Base-by-base conservation (phyloP, 2,329 filamentous ascomycete species). In the Trichocomaceae sp. region DNA sequence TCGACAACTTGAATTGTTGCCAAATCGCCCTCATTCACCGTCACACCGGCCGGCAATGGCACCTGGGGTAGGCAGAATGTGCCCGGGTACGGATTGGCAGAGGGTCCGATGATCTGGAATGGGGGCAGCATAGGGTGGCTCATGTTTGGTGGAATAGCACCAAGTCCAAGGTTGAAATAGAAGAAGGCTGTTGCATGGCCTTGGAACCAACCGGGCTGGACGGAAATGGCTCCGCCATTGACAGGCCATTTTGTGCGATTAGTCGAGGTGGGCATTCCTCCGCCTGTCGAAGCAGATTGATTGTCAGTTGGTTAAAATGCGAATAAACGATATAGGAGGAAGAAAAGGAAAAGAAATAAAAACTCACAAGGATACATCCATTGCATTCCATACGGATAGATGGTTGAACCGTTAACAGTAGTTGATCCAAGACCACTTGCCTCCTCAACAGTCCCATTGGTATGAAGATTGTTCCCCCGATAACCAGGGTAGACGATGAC, bases 121-220 rank as follows among this genome's bases (percentile, higher is more conserved):
- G 87, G 83, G 13, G 84, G 77, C 1, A 92, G 74, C 82, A 96
- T 93, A 20, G 83, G 78, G 69, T 87, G 83, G 60, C 89, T 95
- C 85, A 95, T 95, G 78, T 97, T 97, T 6, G 74, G 71, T 0
- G 93, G 92, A 7, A 87, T 83, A 33, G 80, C 89, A 60, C 88
- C 90, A 61, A 91, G 83, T 61, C 93, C 93, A 54, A 97, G 79
- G 76, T 97, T 97, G 74, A 97, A 77, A 75, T 95, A 96, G 68
- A 96, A 80, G 63, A 90, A 82, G 17, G 90, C 92, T 5, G 83
- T 85, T 35, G 81, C 71, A 70, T 97, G 93, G 60, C 93, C 93
- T 56, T 85, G 84, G 77, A 96, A 96, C 93, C 93, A 97, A 65
- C 92, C 93, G 0, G 93, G 93, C 68, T 97, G 92, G 64, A 96